phyloP scores from a whole-genome alignment of 345 rosid genomes.

The Gossypium longicalyx region DNA sequence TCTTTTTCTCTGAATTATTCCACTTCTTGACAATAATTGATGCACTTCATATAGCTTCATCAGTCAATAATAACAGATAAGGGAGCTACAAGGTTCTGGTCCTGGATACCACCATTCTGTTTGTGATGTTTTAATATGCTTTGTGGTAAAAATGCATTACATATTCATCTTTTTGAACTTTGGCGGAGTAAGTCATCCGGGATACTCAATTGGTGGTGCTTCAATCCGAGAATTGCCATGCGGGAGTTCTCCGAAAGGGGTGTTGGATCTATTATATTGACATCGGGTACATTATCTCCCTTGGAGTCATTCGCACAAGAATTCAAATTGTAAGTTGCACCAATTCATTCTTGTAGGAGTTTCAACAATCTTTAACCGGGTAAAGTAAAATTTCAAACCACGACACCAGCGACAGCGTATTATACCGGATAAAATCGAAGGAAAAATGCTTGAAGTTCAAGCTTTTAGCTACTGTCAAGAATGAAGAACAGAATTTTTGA shows the following conservation, averaged over 20 bases:
- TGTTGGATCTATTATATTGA: no score
- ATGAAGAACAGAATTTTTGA: no score
- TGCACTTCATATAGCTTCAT: background rate
- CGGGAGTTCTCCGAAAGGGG: slow-evolving; percentile 58
- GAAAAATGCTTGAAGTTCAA: no score
- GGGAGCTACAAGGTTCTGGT: background rate
- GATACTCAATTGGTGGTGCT: slow-evolving; percentile 98
- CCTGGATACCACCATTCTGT: background rate
- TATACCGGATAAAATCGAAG: no score
- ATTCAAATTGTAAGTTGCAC: slow-evolving; percentile 65
- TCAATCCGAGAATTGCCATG: slow-evolving; percentile 96
- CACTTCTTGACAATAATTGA: background rate
- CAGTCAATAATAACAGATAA: background rate
- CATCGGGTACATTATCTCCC: slow-evolving; percentile 91
- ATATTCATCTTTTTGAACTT: slow-evolving; percentile 11
- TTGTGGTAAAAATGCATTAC: slow-evolving; percentile 1
- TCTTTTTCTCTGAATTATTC: slow-evolving; percentile 1
- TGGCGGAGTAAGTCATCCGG: slow-evolving; percentile 77
- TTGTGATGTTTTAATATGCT: background rate
- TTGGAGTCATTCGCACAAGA: slow-evolving; percentile 91
- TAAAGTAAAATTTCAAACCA: no score
- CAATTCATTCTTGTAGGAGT: slow-evolving; percentile 16
- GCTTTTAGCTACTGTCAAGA: no score
- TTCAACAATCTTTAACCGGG: no score
- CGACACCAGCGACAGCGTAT: no score